A percentile compares a stretch with the other conserved stretches of the same genome.
These are phyloP conservation scores for Fomitopsis palustris DNA, from an alignment of 1,284 basidiomycete species.

Conservation along the genomic window DNA sequence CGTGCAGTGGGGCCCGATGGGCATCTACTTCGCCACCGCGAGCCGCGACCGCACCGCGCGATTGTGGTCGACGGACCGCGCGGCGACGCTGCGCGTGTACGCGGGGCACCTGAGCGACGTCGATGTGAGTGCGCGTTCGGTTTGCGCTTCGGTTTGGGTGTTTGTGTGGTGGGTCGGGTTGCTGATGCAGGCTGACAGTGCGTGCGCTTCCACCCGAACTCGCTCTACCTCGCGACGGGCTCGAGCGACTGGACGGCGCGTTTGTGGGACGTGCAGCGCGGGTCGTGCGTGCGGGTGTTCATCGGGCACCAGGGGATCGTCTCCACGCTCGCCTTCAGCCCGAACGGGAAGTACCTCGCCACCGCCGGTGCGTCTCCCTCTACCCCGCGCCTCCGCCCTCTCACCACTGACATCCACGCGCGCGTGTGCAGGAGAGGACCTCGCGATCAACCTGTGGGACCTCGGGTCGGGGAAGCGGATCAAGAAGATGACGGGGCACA, in stretches of 20 bases:
- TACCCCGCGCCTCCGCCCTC: not conserved
- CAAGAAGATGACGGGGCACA: constrained; percentile 97
- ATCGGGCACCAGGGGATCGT: constrained; percentile 92
- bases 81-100: constrained; percentile 87
- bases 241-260: constrained; percentile 95
- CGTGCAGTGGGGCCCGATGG: constrained; percentile 96
- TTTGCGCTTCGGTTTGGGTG: not conserved
- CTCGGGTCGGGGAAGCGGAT: constrained; percentile 88
- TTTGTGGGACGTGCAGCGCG: constrained; percentile 98
- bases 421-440: constrained; percentile 70
- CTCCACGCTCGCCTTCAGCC: constrained; percentile 87
- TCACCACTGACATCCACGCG: not conserved
- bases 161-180: too few relatives aligned
- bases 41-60: constrained; percentile 93
- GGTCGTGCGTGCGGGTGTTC: constrained; percentile 91
- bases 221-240: constrained; percentile 94
- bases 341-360: constrained; percentile 92
- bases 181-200: constrained; percentile 54
- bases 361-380: constrained; percentile 63
- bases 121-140: constrained; percentile 64
- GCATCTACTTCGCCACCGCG: constrained; percentile 97
- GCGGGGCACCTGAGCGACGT: constrained; percentile 97
- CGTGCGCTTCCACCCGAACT: constrained; percentile 96
- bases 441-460: constrained; percentile 95
- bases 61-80: constrained; percentile 94